Conservation (phyloP, 345 rosid species). For the Psidium friedrichsthalianum region DNA sequence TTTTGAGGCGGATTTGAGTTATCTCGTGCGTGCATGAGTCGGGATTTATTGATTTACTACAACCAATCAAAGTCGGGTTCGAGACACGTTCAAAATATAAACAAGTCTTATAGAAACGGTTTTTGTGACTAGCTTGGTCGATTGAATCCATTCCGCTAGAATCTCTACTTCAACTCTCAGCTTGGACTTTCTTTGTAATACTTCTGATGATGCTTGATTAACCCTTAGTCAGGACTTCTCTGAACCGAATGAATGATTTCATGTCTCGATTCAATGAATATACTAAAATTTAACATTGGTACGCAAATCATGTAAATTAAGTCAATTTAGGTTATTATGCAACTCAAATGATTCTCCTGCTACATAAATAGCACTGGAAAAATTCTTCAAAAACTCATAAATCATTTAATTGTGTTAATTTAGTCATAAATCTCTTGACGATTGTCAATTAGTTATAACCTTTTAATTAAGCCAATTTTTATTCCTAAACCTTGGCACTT, state of each 20-base stretch:
- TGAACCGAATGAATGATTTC: neutral
- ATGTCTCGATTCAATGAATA: neutral
- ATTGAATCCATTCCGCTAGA: rapidly evolving
- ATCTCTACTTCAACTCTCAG: rapidly evolving
- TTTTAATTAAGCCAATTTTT: too few species aligned
- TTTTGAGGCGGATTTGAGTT: neutral
- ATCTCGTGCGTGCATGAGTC: too few species aligned
- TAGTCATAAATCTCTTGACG: too few species aligned
- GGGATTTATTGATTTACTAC: too few species aligned
- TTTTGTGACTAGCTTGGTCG: neutral
- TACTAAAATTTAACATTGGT: neutral
- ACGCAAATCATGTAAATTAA: rapidly evolving
- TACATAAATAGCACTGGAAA: too few species aligned
- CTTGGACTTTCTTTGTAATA: neutral
- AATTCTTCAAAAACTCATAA: too few species aligned
- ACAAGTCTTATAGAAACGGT: rapidly evolving
- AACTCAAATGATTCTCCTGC: too few species aligned
- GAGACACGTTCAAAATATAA: neutral
- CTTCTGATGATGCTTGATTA: rapidly evolving
- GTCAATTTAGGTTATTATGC: too few species aligned
- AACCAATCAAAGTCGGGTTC: too few species aligned
- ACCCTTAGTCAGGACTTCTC: rapidly evolving
- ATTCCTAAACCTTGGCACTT: too few species aligned
- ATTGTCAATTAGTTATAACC: too few species aligned
- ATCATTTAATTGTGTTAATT: too few species aligned